phyloP scores from a whole-genome alignment of 1,284 basidiomycete species.

The Megacollybia platyphylla region DNA sequence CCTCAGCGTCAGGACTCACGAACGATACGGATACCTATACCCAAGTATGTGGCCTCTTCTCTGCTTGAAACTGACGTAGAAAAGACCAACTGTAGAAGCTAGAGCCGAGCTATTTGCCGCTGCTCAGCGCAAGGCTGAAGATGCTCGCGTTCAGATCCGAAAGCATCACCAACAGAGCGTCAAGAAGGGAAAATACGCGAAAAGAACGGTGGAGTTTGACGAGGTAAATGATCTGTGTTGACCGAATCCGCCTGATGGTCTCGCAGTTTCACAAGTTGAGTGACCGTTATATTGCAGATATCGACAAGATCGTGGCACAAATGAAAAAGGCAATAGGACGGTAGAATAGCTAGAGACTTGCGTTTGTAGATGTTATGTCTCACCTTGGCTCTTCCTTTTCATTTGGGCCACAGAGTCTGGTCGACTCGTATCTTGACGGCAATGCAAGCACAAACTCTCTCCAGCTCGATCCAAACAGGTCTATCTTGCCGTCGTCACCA shows the following conservation, averaged over 20 bases:
- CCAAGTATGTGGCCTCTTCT: slow-evolving; percentile 36
- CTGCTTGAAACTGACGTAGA: background rate
- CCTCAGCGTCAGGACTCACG: slow-evolving; percentile 57
- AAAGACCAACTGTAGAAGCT: slow-evolving; percentile 64
- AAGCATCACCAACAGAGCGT: slow-evolving; percentile 50
- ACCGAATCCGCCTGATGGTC: slow-evolving; percentile 2
- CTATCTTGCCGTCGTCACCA: slow-evolving; percentile 57
- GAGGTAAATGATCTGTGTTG: slow-evolving; percentile 29
- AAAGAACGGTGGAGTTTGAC: slow-evolving; percentile 51
- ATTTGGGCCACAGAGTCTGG: slow-evolving; percentile 61
- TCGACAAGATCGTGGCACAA: slow-evolving; percentile 50
- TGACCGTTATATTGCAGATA: slow-evolving; percentile 44
- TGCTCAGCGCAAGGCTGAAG: slow-evolving; percentile 55
- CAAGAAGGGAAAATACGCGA: slow-evolving; percentile 57
- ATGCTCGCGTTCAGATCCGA: slow-evolving; percentile 61
- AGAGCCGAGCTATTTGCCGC: slow-evolving; percentile 38
- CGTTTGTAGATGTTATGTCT: too few species aligned
- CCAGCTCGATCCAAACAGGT: slow-evolving; percentile 65
- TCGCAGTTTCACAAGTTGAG: slow-evolving; percentile 59
- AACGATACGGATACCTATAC: slow-evolving; percentile 66
- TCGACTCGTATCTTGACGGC: slow-evolving; percentile 51
- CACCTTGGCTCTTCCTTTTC: slow-evolving; percentile 60
- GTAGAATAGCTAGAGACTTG: background rate
- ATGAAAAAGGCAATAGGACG: slow-evolving; percentile 39
- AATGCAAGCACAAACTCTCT: slow-evolving; percentile 44